phyloP scores from a whole-genome alignment of 1,284 basidiomycete genomes.

The Rhodotorula sp. region DNA sequence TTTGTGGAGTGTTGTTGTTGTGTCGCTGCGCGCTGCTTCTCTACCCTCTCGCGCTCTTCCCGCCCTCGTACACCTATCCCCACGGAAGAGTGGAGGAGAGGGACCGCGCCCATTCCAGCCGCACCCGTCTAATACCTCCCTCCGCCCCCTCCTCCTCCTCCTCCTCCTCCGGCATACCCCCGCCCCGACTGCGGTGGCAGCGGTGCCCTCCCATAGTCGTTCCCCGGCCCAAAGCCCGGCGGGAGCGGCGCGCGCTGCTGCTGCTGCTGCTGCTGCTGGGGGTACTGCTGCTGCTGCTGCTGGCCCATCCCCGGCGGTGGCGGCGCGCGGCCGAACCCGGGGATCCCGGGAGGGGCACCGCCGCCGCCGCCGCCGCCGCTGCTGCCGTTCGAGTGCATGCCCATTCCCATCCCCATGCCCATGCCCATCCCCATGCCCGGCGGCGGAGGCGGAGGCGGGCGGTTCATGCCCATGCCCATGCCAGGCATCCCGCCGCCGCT shows the following conservation, averaged over 20 bases:
- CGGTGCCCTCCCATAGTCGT: background rate
- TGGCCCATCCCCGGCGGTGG: slow-evolving; percentile 1
- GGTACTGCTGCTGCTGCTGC: background rate
- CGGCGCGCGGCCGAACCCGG: slow-evolving; percentile 21
- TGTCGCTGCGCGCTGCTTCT: too few relatives aligned
- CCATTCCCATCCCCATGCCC: background rate
- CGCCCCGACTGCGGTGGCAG: too few relatives aligned
- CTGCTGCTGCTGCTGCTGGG: slow-evolving; percentile 4
- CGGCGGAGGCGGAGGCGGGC: background rate
- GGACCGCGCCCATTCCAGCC: background rate
- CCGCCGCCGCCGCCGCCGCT: background rate
- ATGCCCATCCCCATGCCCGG: background rate
- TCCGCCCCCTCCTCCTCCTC: background rate
- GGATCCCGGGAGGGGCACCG: slow-evolving; percentile 24
- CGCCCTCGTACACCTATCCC: too few relatives aligned
- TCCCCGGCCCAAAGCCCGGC: background rate
- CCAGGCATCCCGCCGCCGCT: background rate
- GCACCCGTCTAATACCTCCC: slow-evolving; percentile 9
- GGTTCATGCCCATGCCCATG: background rate
- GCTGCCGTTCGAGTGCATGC: background rate
- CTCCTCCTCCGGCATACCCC: background rate
- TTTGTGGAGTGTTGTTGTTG: background rate
- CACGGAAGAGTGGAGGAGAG: too few relatives aligned
- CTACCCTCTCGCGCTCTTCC: too few relatives aligned
- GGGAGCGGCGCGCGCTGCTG: slow-evolving; percentile 8